Evolutionary conservation across 2,329 filamentous ascomycete genomes (phyloP), one percentile per base, ranked within the genome.

Genomic region (Nothophaeocryptopus gaeumannii): DNA sequence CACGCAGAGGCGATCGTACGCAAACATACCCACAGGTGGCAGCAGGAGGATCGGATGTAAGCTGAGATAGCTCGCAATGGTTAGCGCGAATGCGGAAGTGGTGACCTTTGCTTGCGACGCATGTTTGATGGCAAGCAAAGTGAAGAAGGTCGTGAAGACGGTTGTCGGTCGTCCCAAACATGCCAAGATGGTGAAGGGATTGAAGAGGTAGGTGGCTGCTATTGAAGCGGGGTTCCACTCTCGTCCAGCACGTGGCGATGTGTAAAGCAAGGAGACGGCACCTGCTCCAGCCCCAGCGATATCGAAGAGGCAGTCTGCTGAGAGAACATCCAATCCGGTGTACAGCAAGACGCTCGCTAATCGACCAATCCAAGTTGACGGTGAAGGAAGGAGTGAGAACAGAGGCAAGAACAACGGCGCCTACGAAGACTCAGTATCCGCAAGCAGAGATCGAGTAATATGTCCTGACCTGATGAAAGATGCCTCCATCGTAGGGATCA

Each of bases 401-500:
- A 97, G 79, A 39, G 92, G 89, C 51, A 99, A 82, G 35, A 99
- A 81, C 49, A 99, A 78, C 40, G 93, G 93, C 36, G 91, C 89
- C 78, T 96, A 79, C 1, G 13, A 8, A 10, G 16, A 10, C 13
- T 51, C 37, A 56, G 54, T 35, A 45, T 37, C n/a, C 29, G 50
- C 29, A 15, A 16, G n/a, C 14, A 15, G 13, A 39, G 29, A 30
- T 37, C 32, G n/a, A 12, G 9, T 13, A 8, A 38, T 5, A 38
- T 5, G 13, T 15, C 26, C 55, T 58, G 65, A 82, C 80, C 72
- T 85, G 83, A 67, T 86, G 82, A 65, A 81, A 86, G 57, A 86
- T 89, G 63, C 93, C 93, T 58, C 93, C 93, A 69, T 99, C 90
- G 74, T 97, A 99, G 1, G 93, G 93, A 53, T 90, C 96, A 50